Percentiles rank a stretch among this genome's conserved stretches.
Conservation (phyloP, 2,329 filamentous ascomycete genomes). For the Pseudogymnoascus sp. region DNA sequence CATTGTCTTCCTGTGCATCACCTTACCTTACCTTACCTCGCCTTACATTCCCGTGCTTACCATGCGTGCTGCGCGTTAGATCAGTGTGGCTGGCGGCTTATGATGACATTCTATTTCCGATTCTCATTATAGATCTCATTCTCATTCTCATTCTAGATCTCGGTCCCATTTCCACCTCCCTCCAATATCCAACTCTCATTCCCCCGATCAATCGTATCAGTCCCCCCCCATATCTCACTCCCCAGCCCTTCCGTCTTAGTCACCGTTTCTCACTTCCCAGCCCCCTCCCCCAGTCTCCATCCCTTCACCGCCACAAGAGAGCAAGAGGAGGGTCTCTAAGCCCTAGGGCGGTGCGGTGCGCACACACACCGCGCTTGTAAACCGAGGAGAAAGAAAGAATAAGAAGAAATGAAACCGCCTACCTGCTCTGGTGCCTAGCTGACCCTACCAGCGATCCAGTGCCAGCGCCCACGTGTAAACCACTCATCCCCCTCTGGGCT, state of each 20-base stretch:
- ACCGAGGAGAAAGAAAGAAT: not conserved
- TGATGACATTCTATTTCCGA: not conserved
- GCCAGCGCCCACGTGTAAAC: not conserved
- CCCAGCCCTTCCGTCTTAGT: no score
- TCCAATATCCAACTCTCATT: no score
- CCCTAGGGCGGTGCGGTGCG: not conserved
- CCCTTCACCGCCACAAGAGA: not conserved
- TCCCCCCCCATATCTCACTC: no score
- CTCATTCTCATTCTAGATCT: not conserved
- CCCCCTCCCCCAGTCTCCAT: not conserved
- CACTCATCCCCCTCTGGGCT: not conserved
- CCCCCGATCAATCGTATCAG: no score
- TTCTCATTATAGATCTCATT: not conserved
- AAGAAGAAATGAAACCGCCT: not conserved
- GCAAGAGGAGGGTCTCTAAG: not conserved
- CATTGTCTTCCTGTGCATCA: not conserved
- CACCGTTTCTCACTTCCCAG: not conserved
- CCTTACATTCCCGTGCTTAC: not conserved
- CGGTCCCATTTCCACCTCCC: not conserved
- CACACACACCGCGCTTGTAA: not conserved
- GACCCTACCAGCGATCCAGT: not conserved
- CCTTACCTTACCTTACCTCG: not conserved
- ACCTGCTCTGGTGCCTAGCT: not conserved
- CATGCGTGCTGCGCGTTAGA: not conserved
- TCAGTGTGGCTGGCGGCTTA: not conserved